These are phyloP conservation scores for Colletotrichum tamarilloi DNA, from an alignment of 2,329 filamentous ascomycete genomes.

Conservation along the genomic window DNA sequence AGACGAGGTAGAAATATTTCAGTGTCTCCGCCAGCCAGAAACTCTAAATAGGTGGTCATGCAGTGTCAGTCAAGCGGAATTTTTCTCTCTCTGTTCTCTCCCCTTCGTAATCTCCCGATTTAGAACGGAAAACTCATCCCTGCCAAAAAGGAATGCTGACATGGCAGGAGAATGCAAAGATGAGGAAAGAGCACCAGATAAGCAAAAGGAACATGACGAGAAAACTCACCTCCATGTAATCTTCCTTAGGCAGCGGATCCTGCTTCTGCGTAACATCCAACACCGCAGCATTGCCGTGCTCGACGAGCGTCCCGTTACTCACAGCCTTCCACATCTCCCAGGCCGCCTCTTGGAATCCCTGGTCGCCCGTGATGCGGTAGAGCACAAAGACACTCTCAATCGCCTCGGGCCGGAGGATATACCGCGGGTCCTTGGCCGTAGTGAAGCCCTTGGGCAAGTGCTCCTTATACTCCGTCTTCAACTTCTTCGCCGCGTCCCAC, in stretches of 20 bases:
- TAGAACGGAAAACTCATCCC: background rate
- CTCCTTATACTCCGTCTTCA: slow-evolving; percentile 42
- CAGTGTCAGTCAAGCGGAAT: background rate
- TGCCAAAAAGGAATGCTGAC: background rate
- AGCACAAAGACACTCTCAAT: slow-evolving; percentile 65
- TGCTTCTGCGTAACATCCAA: slow-evolving; percentile 59
- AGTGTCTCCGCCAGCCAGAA: slow-evolving; percentile 81
- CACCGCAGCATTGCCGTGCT: slow-evolving; percentile 60
- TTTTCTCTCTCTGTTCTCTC: background rate
- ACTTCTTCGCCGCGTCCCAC: slow-evolving; percentile 39
- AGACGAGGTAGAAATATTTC: slow-evolving; percentile 81
- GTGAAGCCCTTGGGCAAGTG: slow-evolving; percentile 68
- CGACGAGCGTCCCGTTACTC: slow-evolving; percentile 57
- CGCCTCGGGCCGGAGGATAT: slow-evolving; percentile 63
- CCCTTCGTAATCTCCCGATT: slow-evolving; percentile 25
- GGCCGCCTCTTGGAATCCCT: slow-evolving; percentile 60
- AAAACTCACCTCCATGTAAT: slow-evolving; percentile 46
- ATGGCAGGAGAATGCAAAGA: background rate
- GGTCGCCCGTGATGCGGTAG: slow-evolving; percentile 62
- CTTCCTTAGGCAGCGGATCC: slow-evolving; percentile 57
- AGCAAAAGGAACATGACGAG: background rate
- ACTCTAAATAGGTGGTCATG: slow-evolving; percentile 56
- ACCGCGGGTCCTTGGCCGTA: slow-evolving; percentile 62
- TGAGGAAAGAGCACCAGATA: background rate
- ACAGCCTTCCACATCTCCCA: slow-evolving; percentile 65